Base-by-base conservation (phyloP, 768 basidiomycete species). In the Boletus rubescentipes region DNA sequence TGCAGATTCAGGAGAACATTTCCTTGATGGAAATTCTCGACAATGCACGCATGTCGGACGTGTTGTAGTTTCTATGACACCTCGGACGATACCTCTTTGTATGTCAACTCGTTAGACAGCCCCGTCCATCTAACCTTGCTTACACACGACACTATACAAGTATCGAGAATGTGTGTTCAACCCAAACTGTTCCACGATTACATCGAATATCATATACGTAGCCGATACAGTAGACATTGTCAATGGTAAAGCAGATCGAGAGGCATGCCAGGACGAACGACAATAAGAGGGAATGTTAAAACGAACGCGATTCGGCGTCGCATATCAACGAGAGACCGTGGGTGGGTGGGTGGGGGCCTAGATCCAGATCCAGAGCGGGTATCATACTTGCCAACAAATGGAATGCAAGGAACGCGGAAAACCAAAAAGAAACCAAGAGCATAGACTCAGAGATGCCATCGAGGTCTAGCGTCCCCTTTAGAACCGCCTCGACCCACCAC, bases 401-500 rank as follows among this genome's bases (percentile, higher is more conserved):
- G 6, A 29, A 23, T 16, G 43, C 14, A 16, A 31, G 4, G n/a
- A 29, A 34, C 11, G 29, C 29, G 16, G 20, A 40, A 42, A 58
- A 42, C 38, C 49, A 51, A 51, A 26, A 36, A 26, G 3, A 26
- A 26, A 3, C 3, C 26, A 26, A 3, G 26, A 26, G 26, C n/a
- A n/a, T n/a, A n/a, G 26, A 6, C 26, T 6, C 26, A 26, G 6
- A 26, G 26, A 26, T 26, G 26, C n/a, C 26, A 26, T 26, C 26
- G 26, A 26, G 26, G 26, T 6, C 4, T 26, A 6, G 6, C 26
- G 26, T 26, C 26, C 26, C 26, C 26, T 38, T 77, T 69, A 83
- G 67, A 81, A 85, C 62, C 83, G 70, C 61, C 82, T 76, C 53
- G 75, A 47, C 32, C 60, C 58, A 21, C 81, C 83, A 29, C 83